Percentiles rank a stretch among this genome's conserved stretches.
Conservation (phyloP, 2,329 filamentous ascomycete genomes). For the Chrysoporthe cubensis region DNA sequence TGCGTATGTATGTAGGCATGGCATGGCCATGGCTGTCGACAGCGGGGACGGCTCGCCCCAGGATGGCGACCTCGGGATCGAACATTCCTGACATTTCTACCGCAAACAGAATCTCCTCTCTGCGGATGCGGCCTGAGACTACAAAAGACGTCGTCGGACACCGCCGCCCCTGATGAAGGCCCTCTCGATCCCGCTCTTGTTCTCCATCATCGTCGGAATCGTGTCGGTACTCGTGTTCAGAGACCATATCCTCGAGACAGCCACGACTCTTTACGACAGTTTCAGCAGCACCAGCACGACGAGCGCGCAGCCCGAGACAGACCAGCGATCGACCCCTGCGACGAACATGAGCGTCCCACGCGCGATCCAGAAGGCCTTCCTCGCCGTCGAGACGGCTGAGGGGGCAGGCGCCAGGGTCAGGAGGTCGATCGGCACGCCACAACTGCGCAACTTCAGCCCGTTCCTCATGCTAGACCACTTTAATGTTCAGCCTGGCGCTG, state of each 20-base stretch:
- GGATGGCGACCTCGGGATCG: conserved; percentile 1
- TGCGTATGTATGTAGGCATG: background rate
- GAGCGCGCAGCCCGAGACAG: conserved; percentile 7
- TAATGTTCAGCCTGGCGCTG: conserved; percentile 75
- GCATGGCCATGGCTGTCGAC: background rate
- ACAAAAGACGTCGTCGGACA: conserved; percentile 2
- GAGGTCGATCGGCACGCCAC: conserved; percentile 82
- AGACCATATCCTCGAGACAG: conserved; percentile 37
- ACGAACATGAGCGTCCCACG: conserved; percentile 70
- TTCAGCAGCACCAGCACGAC: conserved; percentile 27
- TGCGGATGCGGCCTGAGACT: conserved; percentile 1
- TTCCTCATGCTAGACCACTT: conserved; percentile 98
- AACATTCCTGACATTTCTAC: conserved; percentile 10
- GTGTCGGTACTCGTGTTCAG: conserved; percentile 41
- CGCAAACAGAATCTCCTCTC: background rate
- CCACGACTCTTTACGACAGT: conserved; percentile 31
- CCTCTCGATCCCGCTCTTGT: conserved; percentile 41
- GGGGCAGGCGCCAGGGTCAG: conserved; percentile 86
- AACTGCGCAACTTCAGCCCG: conserved; percentile 83
- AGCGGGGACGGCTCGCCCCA: background rate
- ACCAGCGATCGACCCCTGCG: conserved; percentile 27
- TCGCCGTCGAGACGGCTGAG: conserved; percentile 84
- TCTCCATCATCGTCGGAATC: conserved; percentile 45
- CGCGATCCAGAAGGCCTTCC: conserved; percentile 80
- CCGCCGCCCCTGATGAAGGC: conserved; percentile 41